A percentile compares a stretch with the other conserved stretches of the same genome.
Conservation (phyloP, 2,329 filamentous ascomycete genomes). For the Pestalotiopsis sp. region DNA sequence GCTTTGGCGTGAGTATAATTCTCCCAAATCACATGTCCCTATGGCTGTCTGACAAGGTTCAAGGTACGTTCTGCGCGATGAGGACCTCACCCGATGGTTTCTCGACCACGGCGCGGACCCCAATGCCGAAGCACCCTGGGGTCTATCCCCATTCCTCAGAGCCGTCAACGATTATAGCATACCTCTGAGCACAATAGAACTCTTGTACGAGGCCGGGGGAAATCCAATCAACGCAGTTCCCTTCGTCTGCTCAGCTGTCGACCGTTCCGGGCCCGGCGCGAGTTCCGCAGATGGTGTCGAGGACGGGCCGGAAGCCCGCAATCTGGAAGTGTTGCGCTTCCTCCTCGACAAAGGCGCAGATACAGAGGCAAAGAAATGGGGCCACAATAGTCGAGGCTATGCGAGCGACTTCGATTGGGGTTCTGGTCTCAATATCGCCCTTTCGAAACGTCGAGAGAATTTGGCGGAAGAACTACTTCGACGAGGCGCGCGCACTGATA, state of each 20-base stretch:
- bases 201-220: constrained; percentile 11
- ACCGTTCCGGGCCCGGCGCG: not conserved
- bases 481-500: constrained; percentile 13
- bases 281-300: not conserved
- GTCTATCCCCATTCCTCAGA: constrained; percentile 1
- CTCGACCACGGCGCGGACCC: constrained; percentile 1
- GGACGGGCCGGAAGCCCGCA: not conserved
- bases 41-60: not conserved
- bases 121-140: not conserved
- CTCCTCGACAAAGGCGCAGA: constrained; percentile 13
- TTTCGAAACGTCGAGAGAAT: constrained; percentile 4
- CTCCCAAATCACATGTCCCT: too few species aligned
- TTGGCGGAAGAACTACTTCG: constrained; percentile 15
- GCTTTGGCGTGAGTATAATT: not conserved
- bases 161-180: not conserved
- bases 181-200: constrained; percentile 6
- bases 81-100: not conserved
- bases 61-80: not conserved
- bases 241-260: constrained; percentile 12
- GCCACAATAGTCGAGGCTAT: constrained; percentile 13
- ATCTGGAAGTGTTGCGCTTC: constrained; percentile 14
- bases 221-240: constrained; percentile 11
- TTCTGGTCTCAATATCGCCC: constrained; percentile 13
- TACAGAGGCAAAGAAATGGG: constrained; percentile 14
- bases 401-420: constrained; percentile 15